Evolutionary conservation across 371 early-diverging fungal species (phyloP).

Genomic region (Rhizopus microsporus): DNA sequence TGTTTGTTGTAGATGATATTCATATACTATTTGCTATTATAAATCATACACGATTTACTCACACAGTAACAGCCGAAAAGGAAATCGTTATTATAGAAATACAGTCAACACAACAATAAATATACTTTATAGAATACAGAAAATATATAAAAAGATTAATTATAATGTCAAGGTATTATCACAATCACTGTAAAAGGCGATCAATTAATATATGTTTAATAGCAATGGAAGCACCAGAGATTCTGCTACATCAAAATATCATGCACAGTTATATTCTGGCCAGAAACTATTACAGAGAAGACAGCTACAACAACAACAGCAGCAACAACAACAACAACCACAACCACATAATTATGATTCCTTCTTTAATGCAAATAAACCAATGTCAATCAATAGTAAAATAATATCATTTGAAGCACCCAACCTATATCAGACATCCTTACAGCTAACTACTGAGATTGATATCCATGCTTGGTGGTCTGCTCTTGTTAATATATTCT

Average conservation of each 20-base stretch:
- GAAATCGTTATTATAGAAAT: too few relatives aligned
- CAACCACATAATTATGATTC: slow-evolving; percentile 13
- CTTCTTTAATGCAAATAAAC: slow-evolving; percentile 5
- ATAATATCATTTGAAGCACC: slow-evolving; percentile 45
- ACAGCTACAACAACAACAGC: slow-evolving; percentile 30
- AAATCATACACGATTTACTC: too few relatives aligned
- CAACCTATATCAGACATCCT: slow-evolving; percentile 49
- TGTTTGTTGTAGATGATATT: too few relatives aligned
- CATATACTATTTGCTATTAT: too few relatives aligned
- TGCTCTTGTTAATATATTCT: slow-evolving; percentile 40
- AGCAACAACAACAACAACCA: slow-evolving; percentile 18
- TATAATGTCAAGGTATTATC: background rate
- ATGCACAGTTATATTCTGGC: slow-evolving; percentile 48
- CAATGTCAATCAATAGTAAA: slow-evolving; percentile 27
- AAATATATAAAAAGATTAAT: background rate
- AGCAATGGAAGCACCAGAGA: slow-evolving; percentile 4
- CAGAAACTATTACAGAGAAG: slow-evolving; percentile 41
- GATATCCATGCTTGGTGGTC: slow-evolving; percentile 52
- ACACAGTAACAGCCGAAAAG: too few relatives aligned
- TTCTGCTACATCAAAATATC: slow-evolving; percentile 47
- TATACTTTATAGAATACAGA: too few relatives aligned
- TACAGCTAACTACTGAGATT: slow-evolving; percentile 43
- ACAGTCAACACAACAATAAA: too few relatives aligned
- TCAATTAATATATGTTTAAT: background rate
- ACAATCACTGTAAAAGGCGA: background rate